phyloP scores from a whole-genome alignment of 768 basidiomycete species.

The Cystofilobasidium capitatum region DNA sequence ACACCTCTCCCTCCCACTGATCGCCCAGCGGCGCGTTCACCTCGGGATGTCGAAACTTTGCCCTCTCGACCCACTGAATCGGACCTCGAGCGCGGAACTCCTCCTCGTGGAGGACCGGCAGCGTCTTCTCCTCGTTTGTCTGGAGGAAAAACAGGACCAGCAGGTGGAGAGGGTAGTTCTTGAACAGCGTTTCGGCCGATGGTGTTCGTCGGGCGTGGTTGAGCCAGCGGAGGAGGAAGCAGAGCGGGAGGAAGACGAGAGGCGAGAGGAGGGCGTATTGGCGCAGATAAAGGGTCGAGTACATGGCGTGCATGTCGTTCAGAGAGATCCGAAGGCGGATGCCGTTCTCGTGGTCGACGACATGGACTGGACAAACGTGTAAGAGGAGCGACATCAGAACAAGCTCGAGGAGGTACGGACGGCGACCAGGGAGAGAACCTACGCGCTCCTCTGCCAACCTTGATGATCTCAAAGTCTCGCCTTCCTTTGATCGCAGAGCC shows the following conservation, averaged over 20 bases:
- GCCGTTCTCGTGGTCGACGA: neutral
- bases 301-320: neutral
- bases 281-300: neutral
- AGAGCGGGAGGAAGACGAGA: neutral
- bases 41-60: too few relatives aligned
- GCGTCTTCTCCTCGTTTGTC: neutral
- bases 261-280: neutral
- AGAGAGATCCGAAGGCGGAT: neutral
- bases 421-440: neutral
- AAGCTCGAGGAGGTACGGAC: neutral
- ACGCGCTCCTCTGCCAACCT: neutral
- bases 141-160: neutral
- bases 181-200: neutral
- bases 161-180: neutral
- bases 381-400: neutral
- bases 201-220: neutral
- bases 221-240: neutral
- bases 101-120: neutral
- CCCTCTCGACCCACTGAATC: too few relatives aligned
- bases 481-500: too few relatives aligned
- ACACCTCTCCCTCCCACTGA: neutral
- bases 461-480: too few relatives aligned
- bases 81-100: too few relatives aligned
- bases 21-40: neutral
- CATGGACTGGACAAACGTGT: neutral